These are phyloP conservation scores for Barnettozyma siamensis DNA, from an alignment of 805 yeast species.

Conservation along the genomic window DNA sequence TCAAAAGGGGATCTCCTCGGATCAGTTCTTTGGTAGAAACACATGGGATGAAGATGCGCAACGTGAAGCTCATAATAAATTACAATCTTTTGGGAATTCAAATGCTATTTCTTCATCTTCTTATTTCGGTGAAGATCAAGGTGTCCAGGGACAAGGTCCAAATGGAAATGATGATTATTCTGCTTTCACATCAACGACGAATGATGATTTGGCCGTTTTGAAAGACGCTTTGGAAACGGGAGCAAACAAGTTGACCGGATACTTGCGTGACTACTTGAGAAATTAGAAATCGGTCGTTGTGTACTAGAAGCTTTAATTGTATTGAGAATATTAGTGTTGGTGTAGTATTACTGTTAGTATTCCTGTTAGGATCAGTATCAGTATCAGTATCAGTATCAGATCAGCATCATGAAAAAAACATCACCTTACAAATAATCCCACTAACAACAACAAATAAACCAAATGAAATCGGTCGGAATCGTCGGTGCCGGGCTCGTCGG, in stretches of 20 bases:
- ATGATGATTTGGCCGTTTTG: conserved; percentile 82
- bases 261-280: conserved; percentile 79
- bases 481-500: conserved; percentile 94
- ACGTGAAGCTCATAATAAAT: conserved; percentile 73
- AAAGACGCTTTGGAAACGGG: conserved; percentile 93
- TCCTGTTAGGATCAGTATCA: too few species aligned
- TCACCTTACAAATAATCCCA: too few species aligned
- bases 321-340: too few species aligned
- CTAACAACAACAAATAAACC: too few species aligned
- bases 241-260: conserved; percentile 80
- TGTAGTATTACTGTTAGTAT: too few species aligned
- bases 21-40: conserved; percentile 88
- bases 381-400: too few species aligned
- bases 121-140: conserved; percentile 84
- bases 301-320: too few species aligned
- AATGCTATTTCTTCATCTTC: conserved; percentile 87
- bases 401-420: too few species aligned
- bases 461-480: conserved; percentile 40
- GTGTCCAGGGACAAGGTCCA: conserved; percentile 34
- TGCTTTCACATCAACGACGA: conserved; percentile 67
- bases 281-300: conserved; percentile 15
- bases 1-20: conserved; percentile 94
- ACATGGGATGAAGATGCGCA: conserved; percentile 71
- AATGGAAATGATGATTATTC: conserved; percentile 43
- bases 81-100: conserved; percentile 80